These are phyloP conservation scores for Alternaria novae-zelandiae DNA, from an alignment of 2,329 filamentous ascomycete genomes.

Conservation along the genomic window DNA sequence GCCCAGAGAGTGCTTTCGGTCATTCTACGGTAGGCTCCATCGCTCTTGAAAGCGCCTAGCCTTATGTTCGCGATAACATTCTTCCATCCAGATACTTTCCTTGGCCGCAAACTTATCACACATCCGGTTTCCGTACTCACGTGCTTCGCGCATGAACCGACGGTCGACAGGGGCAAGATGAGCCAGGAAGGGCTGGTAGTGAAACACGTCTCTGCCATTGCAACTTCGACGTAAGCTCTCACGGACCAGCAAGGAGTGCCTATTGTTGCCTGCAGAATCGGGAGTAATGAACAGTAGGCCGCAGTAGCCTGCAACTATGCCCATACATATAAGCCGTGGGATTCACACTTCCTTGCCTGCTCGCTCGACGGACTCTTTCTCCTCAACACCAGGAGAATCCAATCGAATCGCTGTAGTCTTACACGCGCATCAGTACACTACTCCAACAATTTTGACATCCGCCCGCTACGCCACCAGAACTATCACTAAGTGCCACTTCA, in stretches of 20 bases:
- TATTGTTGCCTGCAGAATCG: background rate
- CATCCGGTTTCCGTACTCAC: too few species aligned
- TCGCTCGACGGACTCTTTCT: background rate
- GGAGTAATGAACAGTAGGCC: background rate
- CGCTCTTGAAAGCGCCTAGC: too few species aligned
- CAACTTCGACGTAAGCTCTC: background rate
- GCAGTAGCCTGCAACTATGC: background rate
- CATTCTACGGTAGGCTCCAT: too few species aligned
- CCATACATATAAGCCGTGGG: background rate
- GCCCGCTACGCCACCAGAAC: background rate
- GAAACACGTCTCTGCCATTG: background rate
- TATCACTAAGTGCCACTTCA: background rate
- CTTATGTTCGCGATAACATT: too few species aligned
- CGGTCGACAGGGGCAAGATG: too few species aligned
- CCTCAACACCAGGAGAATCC: background rate
- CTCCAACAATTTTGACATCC: background rate
- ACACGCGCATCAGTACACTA: background rate
- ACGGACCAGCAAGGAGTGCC: background rate
- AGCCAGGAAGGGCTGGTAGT: background rate
- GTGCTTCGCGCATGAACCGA: too few species aligned
- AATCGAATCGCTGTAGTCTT: background rate
- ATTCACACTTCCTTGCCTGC: background rate
- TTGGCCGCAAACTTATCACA: rapidly evolving
- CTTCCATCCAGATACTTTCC: too few species aligned
- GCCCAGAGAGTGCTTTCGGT: too few species aligned